Base-by-base conservation (phyloP, 1,139 yeast species). In the Yarrowia galli region DNA sequence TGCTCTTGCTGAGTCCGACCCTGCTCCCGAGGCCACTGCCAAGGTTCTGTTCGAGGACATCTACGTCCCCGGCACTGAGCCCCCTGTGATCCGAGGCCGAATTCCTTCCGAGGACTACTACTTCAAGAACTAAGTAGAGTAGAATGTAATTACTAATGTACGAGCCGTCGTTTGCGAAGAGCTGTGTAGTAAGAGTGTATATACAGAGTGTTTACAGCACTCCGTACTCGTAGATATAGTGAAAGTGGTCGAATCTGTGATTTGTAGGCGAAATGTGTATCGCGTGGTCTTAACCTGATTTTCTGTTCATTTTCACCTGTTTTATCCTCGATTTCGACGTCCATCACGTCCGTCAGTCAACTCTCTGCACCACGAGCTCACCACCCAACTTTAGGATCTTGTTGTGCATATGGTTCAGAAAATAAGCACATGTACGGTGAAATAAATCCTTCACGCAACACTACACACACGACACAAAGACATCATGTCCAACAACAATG, bases 11-110 rank as follows among this genome's bases (percentile, higher is more conserved):
- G 98, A 93, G 81, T 90, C 89, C 70, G 89, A 96, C 75, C 89
- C 97, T 74, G 92, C 96, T 74, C 99, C 99, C 73, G 97, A 91
- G 80, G 97, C 98, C 72, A 91, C 88, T 83, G 88, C 95, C 87
- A 92, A 91, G 78, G 91, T 92, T 78, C 85, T 95, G 79, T 95
- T 93, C 80, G 97, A 92, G 84, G 98, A 95, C 79, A 97, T 95
- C 73, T 95, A 95, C 82, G 96, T 91, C 76, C 93, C 89, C 79
- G 99, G 99, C 71, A 83, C 95, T 70, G 98, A 95, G 83, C 86
- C 91, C 70, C 96, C 96, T 74, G 89, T 87, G 73, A 87, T 93
- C 80, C 91, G 99, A 85, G 99, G 99, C 73, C 91, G 99, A 85
- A 89, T 92, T 78, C 89, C 96, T 74, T 96, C 91, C 75, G 98